Percentiles rank a stretch among this genome's conserved stretches.
phyloP scores from a whole-genome alignment of 805 yeast genomes.

The Candida hungchunana region DNA sequence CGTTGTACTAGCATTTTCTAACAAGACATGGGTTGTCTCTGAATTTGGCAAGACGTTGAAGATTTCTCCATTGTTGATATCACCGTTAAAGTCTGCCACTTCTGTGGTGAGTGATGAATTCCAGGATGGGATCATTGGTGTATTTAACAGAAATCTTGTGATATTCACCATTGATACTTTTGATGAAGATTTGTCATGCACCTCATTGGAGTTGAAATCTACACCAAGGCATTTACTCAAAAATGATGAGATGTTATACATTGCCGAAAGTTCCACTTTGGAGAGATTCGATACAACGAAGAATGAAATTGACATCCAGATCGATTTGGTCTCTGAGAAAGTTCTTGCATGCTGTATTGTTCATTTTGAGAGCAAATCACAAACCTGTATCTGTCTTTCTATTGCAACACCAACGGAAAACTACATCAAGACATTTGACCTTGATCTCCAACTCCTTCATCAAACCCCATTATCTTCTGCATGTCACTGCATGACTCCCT shows the following conservation, averaged over 20 bases:
- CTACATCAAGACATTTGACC: constrained; percentile 28
- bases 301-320: no score
- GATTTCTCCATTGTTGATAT: constrained; percentile 28
- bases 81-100: constrained; percentile 40
- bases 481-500: constrained; percentile 46
- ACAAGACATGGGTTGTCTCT: constrained; percentile 32
- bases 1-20: constrained; percentile 30
- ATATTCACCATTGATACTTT: constrained; percentile 51
- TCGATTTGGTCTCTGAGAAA: no score
- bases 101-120: constrained; percentile 62
- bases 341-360: constrained; percentile 15
- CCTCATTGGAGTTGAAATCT: constrained; percentile 41
- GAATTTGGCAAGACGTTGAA: constrained; percentile 20
- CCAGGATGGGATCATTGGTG: constrained; percentile 59
- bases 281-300: no score
- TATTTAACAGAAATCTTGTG: constrained; percentile 45
- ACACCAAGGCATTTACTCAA: constrained; percentile 43
- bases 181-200: constrained; percentile 30
- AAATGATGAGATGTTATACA: constrained; percentile 22
- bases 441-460: constrained; percentile 50
- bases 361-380: constrained; percentile 25
- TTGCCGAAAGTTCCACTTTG: constrained; percentile 15
- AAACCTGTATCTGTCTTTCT: constrained; percentile 43
- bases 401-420: constrained; percentile 24
- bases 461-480: constrained; percentile 49